Evolutionary conservation across 768 basidiomycete genomes (phyloP), one percentile per base, ranked within the genome.

Genomic region (Mycena metata): DNA sequence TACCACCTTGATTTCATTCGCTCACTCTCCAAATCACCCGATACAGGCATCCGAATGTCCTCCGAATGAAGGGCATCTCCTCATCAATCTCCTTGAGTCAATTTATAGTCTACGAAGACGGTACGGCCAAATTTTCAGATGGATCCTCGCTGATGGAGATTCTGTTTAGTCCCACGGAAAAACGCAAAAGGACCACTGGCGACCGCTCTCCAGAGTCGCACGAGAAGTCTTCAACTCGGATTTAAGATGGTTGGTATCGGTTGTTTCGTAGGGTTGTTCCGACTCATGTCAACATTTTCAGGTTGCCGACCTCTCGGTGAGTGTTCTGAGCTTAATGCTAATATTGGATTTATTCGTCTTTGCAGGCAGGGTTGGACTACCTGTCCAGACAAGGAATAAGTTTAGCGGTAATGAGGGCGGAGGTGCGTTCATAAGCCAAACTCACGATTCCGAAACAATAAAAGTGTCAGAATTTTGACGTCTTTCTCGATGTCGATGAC

Each of bases 201-300:
- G 19, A 12, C 11, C 2, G 64, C 64, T 1, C 42, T 66, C 4
- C 58, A 66, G 3, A 49, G 24, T 24, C 47, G 42, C 21, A 26
- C 13, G 0, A 42, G 30, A 41, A 59, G 64, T 13, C 42, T 66
- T 41, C 33, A 24, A 2, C 47, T 66, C 0, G 64, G 56, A 7
- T 51, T 59, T 15, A 42, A 52, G 19, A 50, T 59, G 47, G 64
- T 66, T n/a, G n/a, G n/a, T n/a, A n/a, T n/a, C n/a, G n/a, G n/a
- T n/a, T n/a, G n/a, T n/a, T n/a, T n/a, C n/a, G n/a, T n/a, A n/a
- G n/a, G n/a, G n/a, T n/a, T n/a, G n/a, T n/a, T n/a, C n/a, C n/a
- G n/a, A n/a, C n/a, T n/a, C n/a, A n/a, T n/a, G n/a, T n/a, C n/a
- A n/a, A n/a, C n/a, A n/a, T 21, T 23, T 19, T n/a, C 49, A 66